These are phyloP conservation scores for Emericellopsis atlantica DNA, from an alignment of 2,329 filamentous ascomycete species.

Conservation along the genomic window DNA sequence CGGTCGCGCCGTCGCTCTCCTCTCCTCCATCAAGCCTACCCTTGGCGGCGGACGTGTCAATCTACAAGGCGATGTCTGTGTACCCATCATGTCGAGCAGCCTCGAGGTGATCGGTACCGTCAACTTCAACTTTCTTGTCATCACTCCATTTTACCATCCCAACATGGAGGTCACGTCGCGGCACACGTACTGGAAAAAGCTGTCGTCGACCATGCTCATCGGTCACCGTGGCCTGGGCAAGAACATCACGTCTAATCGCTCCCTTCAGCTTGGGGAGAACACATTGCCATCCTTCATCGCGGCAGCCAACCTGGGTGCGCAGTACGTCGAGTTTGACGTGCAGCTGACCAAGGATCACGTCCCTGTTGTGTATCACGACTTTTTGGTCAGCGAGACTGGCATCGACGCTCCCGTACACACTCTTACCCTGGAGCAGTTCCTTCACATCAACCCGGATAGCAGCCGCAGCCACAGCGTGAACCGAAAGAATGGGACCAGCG, in stretches of 20 bases:
- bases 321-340: slow-evolving; percentile 71
- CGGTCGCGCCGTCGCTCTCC: slow-evolving; percentile 75
- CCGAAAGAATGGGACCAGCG: not conserved
- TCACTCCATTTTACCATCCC: slow-evolving; percentile 87
- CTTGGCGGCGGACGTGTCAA: slow-evolving; percentile 82
- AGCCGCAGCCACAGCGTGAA: not conserved
- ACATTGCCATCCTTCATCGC: slow-evolving; percentile 93
- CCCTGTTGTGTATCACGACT: slow-evolving; percentile 97
- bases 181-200: slow-evolving; percentile 93
- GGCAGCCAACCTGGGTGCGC: slow-evolving; percentile 79
- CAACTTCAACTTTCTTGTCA: slow-evolving; percentile 93
- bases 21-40: slow-evolving; percentile 74
- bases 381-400: slow-evolving; percentile 92
- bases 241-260: slow-evolving; percentile 72
- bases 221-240: slow-evolving; percentile 72
- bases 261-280: slow-evolving; percentile 90
- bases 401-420: slow-evolving; percentile 95
- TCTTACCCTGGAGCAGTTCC: slow-evolving; percentile 86
- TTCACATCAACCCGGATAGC: slow-evolving; percentile 64
- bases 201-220: slow-evolving; percentile 75
- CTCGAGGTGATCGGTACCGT: slow-evolving; percentile 88
- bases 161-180: slow-evolving; percentile 86
- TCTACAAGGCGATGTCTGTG: slow-evolving; percentile 80
- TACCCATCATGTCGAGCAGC: slow-evolving; percentile 76
- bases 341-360: slow-evolving; percentile 98